phyloP scores from a whole-genome alignment of 164 flowering plant genomes.

The Euptelea pleiosperma region DNA sequence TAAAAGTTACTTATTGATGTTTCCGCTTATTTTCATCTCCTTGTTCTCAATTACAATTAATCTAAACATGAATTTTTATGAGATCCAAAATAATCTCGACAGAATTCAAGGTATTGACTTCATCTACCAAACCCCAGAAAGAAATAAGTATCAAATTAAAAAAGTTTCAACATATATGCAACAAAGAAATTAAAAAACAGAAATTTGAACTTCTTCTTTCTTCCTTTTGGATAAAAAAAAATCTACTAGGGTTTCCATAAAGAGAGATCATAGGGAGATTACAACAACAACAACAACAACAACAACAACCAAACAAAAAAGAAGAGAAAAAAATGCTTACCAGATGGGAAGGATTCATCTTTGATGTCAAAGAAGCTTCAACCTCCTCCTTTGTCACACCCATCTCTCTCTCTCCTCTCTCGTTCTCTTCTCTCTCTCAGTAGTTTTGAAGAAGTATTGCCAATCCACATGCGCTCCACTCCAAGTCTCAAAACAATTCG shows the following conservation, averaged over 20 bases:
- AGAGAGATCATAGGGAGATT: no score
- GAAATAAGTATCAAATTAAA: no score
- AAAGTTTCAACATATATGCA: not conserved
- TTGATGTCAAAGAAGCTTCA: conserved; percentile 54
- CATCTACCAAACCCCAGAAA: not conserved
- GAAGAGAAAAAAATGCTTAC: conserved; percentile 31
- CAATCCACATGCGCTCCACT: no score
- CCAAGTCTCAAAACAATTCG: no score
- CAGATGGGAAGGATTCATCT: conserved; percentile 66
- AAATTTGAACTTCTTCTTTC: no score
- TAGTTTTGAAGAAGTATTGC: no score
- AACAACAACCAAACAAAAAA: not conserved
- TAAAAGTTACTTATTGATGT: no score
- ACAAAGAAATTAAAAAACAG: not conserved
- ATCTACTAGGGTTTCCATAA: not conserved
- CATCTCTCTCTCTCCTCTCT: conserved; percentile 42
- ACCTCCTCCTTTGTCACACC: conserved; percentile 78
- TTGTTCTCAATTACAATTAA: no score
- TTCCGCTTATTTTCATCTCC: no score
- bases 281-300: not conserved
- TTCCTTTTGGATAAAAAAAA: no score
- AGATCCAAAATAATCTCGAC: no score
- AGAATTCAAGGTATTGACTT: not conserved
- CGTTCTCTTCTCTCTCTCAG: conserved; percentile 7
- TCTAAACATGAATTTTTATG: no score